phyloP scores from a whole-genome alignment of 352 stramenopile genomes.

The Halophytophthora batemanensis region DNA sequence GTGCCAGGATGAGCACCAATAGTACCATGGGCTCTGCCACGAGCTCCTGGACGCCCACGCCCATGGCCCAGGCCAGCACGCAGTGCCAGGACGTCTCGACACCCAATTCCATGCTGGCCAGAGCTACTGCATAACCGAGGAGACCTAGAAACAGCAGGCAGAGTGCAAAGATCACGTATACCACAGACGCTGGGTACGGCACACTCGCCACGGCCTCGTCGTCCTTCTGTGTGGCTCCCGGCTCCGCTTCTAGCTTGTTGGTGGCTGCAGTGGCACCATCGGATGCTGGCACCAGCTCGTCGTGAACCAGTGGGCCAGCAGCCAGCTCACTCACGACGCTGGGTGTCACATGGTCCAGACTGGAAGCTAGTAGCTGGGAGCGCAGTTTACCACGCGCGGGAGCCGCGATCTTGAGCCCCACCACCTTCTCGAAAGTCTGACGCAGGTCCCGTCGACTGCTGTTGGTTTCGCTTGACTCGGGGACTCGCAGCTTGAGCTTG shows the following conservation, averaged over 20 bases:
- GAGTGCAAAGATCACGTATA: conserved; percentile 45
- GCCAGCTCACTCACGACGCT: conserved; percentile 50
- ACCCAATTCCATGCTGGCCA: conserved; percentile 46
- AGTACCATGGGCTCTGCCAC: conserved; percentile 54
- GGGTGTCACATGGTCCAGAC: conserved; percentile 51
- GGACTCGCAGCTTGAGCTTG: conserved; percentile 65
- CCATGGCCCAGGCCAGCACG: conserved; percentile 44
- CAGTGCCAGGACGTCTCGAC: conserved; percentile 48
- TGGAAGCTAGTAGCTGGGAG: conserved; percentile 52
- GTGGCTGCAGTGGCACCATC: background rate
- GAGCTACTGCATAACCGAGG: conserved; percentile 43
- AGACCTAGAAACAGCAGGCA: conserved; percentile 37
- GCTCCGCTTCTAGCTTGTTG: background rate
- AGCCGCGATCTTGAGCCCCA: conserved; percentile 69
- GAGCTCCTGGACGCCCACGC: conserved; percentile 39
- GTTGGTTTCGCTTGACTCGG: conserved; percentile 6
- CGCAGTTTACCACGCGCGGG: conserved; percentile 63
- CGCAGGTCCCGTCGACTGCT: conserved; percentile 31
- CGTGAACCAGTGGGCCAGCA: conserved; percentile 11
- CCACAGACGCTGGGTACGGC: conserved; percentile 67
- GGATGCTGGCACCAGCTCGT: conserved; percentile 1
- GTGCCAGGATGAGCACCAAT: conserved; percentile 42
- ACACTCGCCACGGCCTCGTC: conserved; percentile 25
- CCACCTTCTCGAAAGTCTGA: conserved; percentile 65
- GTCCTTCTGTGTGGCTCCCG: background rate